Evolutionary conservation across 805 yeast genomes (phyloP), one percentile per base, ranked within the genome.

Genomic region (Saturnispora saitoi): DNA sequence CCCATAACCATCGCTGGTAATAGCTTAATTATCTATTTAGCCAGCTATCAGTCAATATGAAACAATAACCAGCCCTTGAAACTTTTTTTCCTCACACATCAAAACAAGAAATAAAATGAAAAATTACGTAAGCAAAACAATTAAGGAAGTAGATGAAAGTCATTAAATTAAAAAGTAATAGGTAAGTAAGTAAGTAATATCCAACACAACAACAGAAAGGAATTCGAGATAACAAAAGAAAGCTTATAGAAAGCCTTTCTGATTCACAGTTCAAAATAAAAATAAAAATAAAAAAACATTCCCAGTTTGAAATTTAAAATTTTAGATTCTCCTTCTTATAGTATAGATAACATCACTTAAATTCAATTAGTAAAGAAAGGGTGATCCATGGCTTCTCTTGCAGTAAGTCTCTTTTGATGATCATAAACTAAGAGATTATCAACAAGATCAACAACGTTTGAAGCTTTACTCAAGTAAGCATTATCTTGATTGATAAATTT

Each of bases 341-440:
- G 10, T 40, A 29, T 26, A 24, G n/a, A 24, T 24, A 28, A 24
- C 31, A 7, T 40, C 28, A 40, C n/a, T n/a, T 15, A 17, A 5
- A 11, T 9, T 41, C 47, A 53, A 17, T 45, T 50, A 24, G 57
- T 57, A 48, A 63, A 63, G 50, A 62, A 63, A 5, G 65, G 62
- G 67, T 89, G 96, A 3, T 64, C 76, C 88, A 87, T 78, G 15
- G 96, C 95, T 64, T 89, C 96, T 63, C 76, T 71, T 2, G 96
- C 96, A 4, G 96, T 89, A 50, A 86, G 71, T 60, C 96, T 77
- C 59, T 82, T 86, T 63, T 83, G 90, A 62, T 89, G 96, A 63
- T 89, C 96, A 59, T 86, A 89, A 50, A 82, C 75, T 58, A 89
- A 70, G 52, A 89, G 66, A 48, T 78, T 74, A 59, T 86, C 95